Evolutionary conservation across 2,329 filamentous ascomycete species (phyloP), one percentile per base, ranked within the genome.

Genomic region (Xylariaceae sp.): DNA sequence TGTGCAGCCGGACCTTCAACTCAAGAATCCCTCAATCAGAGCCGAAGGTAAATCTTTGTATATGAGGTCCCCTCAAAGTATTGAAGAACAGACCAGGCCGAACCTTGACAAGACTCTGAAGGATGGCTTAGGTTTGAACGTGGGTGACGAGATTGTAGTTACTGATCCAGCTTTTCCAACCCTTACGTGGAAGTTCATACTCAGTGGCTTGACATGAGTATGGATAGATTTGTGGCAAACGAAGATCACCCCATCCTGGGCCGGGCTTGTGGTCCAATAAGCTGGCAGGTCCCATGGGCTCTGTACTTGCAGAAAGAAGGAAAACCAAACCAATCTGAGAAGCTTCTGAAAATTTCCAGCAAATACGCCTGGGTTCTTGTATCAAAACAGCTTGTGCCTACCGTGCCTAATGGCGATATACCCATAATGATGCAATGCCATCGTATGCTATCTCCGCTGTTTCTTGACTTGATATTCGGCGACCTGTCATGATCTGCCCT

Each of bases 11-110:
- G 91, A 95, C 63, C 83, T 89, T 43, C 93, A 97, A 66, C 74
- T 98, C 41, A 97, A 96, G 75, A 90, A 89, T 62, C 91, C 93
- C 0, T 94, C 88, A 6, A 78, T 98, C 53, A 78, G 89, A 37
- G 73, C 71, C 1, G 83, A 91, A 53, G 79, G 79, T 40, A 93
- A 86, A 70, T 93, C 88, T 3, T 73, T 98, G 33, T 98, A 96
- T 64, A 93, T 95, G 74, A 89, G 89, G 52, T 82, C 78, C 19
- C 89, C 93, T 1, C 81, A 83, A 4, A 80, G 86, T 48, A 69
- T 98, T 41, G 88, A 95, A 60, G 81, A 89, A 66, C 79, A 89
- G 67, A 96, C 91, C 1, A 74, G 88, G 41, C 79, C 81, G 1
- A 97, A 98, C 60, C 69, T 98, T 48, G 72, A 73, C 47, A 87